phyloP scores from a whole-genome alignment of 2,329 filamentous ascomycete species.

The Ceratocystis alfenasii region DNA sequence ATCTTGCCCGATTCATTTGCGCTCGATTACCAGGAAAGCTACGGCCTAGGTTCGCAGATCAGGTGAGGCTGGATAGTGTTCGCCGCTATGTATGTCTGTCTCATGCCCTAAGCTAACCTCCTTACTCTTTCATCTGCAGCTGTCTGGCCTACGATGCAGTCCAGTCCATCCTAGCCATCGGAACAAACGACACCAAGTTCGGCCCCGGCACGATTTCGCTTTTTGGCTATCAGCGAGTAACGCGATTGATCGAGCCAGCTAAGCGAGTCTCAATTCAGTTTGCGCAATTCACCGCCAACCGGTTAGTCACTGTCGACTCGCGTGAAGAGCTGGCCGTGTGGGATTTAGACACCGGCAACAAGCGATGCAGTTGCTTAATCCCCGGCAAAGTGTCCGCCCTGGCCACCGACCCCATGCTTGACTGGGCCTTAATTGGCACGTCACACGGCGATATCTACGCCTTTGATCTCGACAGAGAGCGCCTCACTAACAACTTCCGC shows the following conservation, averaged over 20 bases:
- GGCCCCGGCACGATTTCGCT: slow-evolving; percentile 81
- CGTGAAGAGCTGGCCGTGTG: slow-evolving; percentile 79
- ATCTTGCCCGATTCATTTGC: slow-evolving; percentile 67
- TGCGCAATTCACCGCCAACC: slow-evolving; percentile 76
- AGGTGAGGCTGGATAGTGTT: slow-evolving; percentile 34
- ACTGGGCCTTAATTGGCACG: slow-evolving; percentile 81
- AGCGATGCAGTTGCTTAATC: slow-evolving; percentile 58
- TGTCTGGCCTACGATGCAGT: slow-evolving; percentile 84
- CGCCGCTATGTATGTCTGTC: not conserved
- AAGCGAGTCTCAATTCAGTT: slow-evolving; percentile 62
- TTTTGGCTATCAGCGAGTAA: slow-evolving; percentile 70
- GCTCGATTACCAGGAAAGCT: slow-evolving; percentile 71
- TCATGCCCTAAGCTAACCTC: not conserved
- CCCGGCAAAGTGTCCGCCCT: slow-evolving; percentile 64
- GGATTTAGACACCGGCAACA: slow-evolving; percentile 58
- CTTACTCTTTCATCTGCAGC: slow-evolving; percentile 41
- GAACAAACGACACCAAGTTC: slow-evolving; percentile 76
- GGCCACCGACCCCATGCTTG: slow-evolving; percentile 76
- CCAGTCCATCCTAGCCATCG: slow-evolving; percentile 84
- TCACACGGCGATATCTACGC: slow-evolving; percentile 75
- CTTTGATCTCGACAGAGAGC: slow-evolving; percentile 82
- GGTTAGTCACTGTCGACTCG: slow-evolving; percentile 70
- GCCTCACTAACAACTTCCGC: slow-evolving; percentile 56
- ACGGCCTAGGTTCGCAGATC: slow-evolving; percentile 68
- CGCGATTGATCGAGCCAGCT: slow-evolving; percentile 58